These are phyloP conservation scores for Drechslerella coelobrocha DNA, from an alignment of 2,329 filamentous ascomycete genomes.

Conservation along the genomic window DNA sequence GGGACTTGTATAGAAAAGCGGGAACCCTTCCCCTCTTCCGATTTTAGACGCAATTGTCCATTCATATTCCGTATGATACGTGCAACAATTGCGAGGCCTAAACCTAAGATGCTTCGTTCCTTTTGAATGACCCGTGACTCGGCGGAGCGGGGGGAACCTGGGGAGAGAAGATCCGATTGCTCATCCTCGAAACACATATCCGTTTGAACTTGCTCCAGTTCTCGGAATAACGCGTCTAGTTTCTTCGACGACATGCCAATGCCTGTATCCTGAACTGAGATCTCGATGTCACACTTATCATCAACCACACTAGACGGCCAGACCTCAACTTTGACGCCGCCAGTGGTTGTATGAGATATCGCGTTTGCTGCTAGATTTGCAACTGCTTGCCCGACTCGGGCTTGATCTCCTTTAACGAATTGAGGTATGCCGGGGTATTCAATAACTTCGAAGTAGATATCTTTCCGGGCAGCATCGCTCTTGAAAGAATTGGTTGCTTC, in stretches of 20 bases:
- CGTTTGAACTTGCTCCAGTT: constrained; percentile 70
- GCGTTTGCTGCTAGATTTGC: constrained; percentile 86
- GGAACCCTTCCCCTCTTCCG: constrained; percentile 80
- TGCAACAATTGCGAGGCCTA: constrained; percentile 87
- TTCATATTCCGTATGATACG: constrained; percentile 89
- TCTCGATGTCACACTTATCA: constrained; percentile 71
- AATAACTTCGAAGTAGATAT: constrained; percentile 72
- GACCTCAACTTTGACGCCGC: constrained; percentile 73
- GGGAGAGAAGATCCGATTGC: constrained; percentile 3
- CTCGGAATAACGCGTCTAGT: constrained; percentile 68
- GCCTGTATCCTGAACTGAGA: constrained; percentile 78
- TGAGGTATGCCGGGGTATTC: constrained; percentile 73
- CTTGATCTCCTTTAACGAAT: constrained; percentile 77
- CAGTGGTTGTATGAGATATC: constrained; percentile 74
- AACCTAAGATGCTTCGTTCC: constrained; percentile 68
- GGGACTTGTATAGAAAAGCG: constrained; percentile 81
- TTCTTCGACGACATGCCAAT: constrained; percentile 67
- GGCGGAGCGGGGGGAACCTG: constrained; percentile 18
- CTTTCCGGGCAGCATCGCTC: constrained; percentile 77
- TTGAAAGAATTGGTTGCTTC: constrained; percentile 79
- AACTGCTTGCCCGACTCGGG: constrained; percentile 80
- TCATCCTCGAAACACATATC: constrained; percentile 55
- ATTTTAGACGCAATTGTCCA: constrained; percentile 82
- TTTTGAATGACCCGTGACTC: constrained; percentile 51
- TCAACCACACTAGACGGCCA: constrained; percentile 67